A percentile compares a stretch with the other conserved stretches of the same genome.
phyloP scores from a whole-genome alignment of 768 basidiomycete species.

The Lactifluus pinguis region DNA sequence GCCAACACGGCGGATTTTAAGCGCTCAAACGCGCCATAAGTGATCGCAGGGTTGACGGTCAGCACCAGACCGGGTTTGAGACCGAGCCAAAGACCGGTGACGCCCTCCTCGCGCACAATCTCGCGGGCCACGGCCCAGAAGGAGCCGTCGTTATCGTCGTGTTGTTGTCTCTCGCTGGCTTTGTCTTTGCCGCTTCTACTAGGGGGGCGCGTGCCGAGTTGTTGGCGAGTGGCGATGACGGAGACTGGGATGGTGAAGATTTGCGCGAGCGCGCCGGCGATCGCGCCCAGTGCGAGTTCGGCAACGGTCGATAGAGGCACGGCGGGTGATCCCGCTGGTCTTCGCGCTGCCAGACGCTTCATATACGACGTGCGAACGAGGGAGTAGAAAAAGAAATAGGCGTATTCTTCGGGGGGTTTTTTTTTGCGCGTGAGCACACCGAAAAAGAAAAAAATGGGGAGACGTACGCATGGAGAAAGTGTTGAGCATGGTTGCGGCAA shows the following conservation, averaged over 20 bases:
- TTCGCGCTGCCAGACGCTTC: conserved; percentile 51
- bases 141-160: conserved; percentile 39
- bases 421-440: neutral
- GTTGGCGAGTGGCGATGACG: conserved; percentile 96
- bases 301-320: conserved; percentile 61
- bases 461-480: conserved; percentile 93
- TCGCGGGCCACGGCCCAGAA: conserved; percentile 75
- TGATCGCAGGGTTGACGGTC: conserved; percentile 96
- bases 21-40: conserved; percentile 90
- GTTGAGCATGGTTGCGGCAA: conserved; percentile 94
- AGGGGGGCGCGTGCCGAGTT: conserved; percentile 50
- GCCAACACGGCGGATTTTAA: conserved; percentile 67
- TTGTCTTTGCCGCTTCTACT: neutral
- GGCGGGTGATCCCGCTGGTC: conserved; percentile 51
- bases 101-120: conserved; percentile 83
- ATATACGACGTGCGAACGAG: conserved; percentile 79
- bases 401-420: conserved; percentile 59
- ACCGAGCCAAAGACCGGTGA: conserved; percentile 87
- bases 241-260: conserved; percentile 98
- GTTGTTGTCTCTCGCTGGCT: conserved; percentile 23
- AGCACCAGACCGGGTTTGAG: conserved; percentile 89
- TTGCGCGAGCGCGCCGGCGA: conserved; percentile 91
- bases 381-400: conserved; percentile 99
- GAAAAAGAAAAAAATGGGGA: neutral
- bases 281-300: conserved; percentile 82